Conservation (phyloP, 192 early-diverging fungal genomes). For the Obelidium mucronatum region DNA sequence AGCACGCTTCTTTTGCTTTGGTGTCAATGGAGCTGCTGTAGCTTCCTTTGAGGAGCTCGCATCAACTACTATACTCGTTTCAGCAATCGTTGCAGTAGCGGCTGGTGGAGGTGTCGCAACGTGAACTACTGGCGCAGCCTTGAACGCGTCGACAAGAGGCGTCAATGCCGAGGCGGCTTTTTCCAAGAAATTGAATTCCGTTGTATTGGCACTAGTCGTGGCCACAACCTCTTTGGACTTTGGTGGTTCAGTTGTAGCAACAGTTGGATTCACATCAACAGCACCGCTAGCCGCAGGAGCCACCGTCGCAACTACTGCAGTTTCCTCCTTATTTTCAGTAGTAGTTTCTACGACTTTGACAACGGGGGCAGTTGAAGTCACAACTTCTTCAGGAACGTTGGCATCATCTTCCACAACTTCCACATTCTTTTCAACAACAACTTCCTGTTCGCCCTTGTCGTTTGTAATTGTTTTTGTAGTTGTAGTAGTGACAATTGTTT, state of each 20-base stretch:
- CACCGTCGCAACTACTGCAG: not conserved
- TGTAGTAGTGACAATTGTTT: conserved; percentile 3
- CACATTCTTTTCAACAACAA: not conserved
- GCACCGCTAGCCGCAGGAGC: not conserved
- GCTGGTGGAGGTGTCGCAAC: no score
- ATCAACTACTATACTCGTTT: no score
- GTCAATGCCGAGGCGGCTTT: not conserved
- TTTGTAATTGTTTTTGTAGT: not conserved
- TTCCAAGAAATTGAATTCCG: no score
- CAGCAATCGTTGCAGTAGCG: not conserved
- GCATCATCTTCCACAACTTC: not conserved
- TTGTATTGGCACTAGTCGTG: not conserved
- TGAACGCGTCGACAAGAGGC: not conserved
- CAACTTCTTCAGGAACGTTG: not conserved
- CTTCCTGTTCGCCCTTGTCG: not conserved
- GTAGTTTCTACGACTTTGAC: not conserved
- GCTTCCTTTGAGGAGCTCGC: not conserved
- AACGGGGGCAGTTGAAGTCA: not conserved
- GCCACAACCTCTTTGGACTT: not conserved
- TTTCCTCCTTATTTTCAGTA: not conserved
- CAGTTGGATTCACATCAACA: no score
- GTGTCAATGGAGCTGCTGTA: not conserved
- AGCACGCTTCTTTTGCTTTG: not conserved
- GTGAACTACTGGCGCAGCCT: not conserved
- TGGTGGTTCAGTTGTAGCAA: not conserved